Base-by-base conservation (phyloP, 2,329 filamentous ascomycete genomes). In the Diaporthe sp. region DNA sequence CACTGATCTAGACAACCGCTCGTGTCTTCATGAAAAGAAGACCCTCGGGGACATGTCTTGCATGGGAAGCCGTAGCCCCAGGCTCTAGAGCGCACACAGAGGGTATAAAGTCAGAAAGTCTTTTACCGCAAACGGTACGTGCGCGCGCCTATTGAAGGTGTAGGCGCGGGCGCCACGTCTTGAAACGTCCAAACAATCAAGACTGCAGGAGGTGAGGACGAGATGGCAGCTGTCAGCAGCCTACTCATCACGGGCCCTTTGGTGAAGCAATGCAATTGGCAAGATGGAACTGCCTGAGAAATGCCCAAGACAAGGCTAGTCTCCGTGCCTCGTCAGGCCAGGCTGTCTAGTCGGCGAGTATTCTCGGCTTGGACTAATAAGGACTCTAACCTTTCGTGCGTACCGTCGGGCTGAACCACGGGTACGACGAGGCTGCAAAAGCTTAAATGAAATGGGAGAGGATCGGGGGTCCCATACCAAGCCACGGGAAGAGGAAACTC, bases 191-290 rank as follows among this genome's bases (percentile, higher is more conserved):
- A 66, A 51, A 51, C 47, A 37, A 37, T 51, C 22, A 50, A 66
- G 12, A 50, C 30, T 35, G 61, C 61, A 22, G 22, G 22, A 51
- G 30, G 25, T 8, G 22, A 37, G 63, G 63, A 66, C 44, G 30
- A 37, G 63, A 66, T 66, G 63, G 44, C 63, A 66, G 63, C 63
- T 66, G 63, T 39, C 63, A 66, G 25, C 30, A 19, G 32, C 63
- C 63, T 51, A n/a, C 17, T 66, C 63, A 12, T 27, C 32, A 27
- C 42, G 32, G 30, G n/a, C 32, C 63, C 30, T 51, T 10, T 7
- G 61, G 44, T 22, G 9, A 27, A n/a, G 44, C 63, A 51, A 27
- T 37, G 44, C 44, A 37, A 39, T 27, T 27, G 27, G 32, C 63
- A 66, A 37, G 44, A 37, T 51, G 63, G 44, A 39, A 51, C 30